Evolutionary conservation across 1,284 basidiomycete genomes (phyloP).

Genomic region (Heliocybe sulcata): DNA sequence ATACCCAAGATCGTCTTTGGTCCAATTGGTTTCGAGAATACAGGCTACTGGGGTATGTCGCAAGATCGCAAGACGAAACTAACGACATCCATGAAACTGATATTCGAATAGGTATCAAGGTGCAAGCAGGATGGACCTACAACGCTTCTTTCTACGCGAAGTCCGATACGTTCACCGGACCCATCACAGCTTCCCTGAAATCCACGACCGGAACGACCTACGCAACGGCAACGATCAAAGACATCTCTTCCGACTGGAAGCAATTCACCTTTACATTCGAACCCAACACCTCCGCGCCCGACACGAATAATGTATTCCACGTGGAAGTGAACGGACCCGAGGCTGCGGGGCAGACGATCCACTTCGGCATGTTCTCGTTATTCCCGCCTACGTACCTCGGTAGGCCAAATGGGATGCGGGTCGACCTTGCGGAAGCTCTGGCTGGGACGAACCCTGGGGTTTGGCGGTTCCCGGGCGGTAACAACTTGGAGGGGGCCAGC

Average conservation of each 20-base stretch:
- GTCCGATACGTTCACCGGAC: slow-evolving; percentile 20
- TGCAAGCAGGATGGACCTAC: slow-evolving; percentile 27
- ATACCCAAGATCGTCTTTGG: slow-evolving; percentile 23
- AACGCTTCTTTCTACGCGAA: slow-evolving; percentile 28
- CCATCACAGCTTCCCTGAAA: slow-evolving; percentile 24
- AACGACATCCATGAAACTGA: not conserved
- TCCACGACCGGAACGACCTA: slow-evolving; percentile 23
- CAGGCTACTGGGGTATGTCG: slow-evolving; percentile 25
- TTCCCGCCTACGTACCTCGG: slow-evolving; percentile 32
- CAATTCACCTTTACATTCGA: slow-evolving; percentile 24
- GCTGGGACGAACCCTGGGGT: slow-evolving; percentile 24
- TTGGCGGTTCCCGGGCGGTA: slow-evolving; percentile 34
- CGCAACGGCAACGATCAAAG: slow-evolving; percentile 17
- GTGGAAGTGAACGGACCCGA: slow-evolving; percentile 21
- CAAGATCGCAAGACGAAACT: not conserved
- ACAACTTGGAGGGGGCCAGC: slow-evolving; percentile 25
- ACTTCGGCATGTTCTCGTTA: slow-evolving; percentile 28
- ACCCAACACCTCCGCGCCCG: slow-evolving; percentile 19
- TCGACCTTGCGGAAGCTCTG: slow-evolving; percentile 30
- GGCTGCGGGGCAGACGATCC: slow-evolving; percentile 23
- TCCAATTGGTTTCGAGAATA: slow-evolving; percentile 26
- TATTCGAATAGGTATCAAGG: slow-evolving; percentile 24
- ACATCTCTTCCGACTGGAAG: slow-evolving; percentile 22
- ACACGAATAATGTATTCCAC: slow-evolving; percentile 27
- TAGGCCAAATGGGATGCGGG: slow-evolving; percentile 28